A percentile compares a stretch with the other conserved stretches of the same genome.
phyloP scores from a whole-genome alignment of 2,329 filamentous ascomycete species.

The Exophiala oligosperma region DNA sequence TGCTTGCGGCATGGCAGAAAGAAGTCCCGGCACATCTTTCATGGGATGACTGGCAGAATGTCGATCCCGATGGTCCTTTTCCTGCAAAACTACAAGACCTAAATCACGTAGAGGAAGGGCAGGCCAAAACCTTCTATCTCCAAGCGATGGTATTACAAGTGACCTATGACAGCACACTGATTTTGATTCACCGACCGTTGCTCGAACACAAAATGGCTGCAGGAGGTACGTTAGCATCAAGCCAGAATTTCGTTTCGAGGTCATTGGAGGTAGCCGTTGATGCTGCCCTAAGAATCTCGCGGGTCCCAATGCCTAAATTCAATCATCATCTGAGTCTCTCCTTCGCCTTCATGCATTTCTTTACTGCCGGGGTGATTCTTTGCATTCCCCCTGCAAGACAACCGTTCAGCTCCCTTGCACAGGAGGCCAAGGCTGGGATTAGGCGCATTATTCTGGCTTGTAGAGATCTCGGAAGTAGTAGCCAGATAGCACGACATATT shows the following conservation, averaged over 20 bases:
- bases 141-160: conserved; percentile 27
- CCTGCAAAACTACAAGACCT: neutral
- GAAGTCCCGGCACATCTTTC: conserved; percentile 4
- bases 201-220: conserved; percentile 25
- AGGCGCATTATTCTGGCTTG: conserved; percentile 33
- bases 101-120: neutral
- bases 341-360: conserved; percentile 26
- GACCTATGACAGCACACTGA: conserved; percentile 30
- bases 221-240: neutral
- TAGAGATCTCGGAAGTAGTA: conserved; percentile 23
- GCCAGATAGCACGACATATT: conserved; percentile 31
- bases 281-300: conserved; percentile 34
- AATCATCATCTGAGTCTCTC: conserved; percentile 30
- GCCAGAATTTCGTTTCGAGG: conserved; percentile 4
- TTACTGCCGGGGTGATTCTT: conserved; percentile 30
- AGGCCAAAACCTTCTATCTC: conserved; percentile 5
- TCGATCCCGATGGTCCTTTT: conserved; percentile 1
- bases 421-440: conserved; percentile 33
- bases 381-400: conserved; percentile 33
- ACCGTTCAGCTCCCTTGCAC: conserved; percentile 30
- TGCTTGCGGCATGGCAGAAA: conserved; percentile 7
- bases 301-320: conserved; percentile 30
- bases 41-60: neutral
- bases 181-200: conserved; percentile 28
- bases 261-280: conserved; percentile 25